Percentiles rank a stretch among this genome's conserved stretches.
Conservation (phyloP, 306 rosid species). For the Inga leiocalycina region DNA sequence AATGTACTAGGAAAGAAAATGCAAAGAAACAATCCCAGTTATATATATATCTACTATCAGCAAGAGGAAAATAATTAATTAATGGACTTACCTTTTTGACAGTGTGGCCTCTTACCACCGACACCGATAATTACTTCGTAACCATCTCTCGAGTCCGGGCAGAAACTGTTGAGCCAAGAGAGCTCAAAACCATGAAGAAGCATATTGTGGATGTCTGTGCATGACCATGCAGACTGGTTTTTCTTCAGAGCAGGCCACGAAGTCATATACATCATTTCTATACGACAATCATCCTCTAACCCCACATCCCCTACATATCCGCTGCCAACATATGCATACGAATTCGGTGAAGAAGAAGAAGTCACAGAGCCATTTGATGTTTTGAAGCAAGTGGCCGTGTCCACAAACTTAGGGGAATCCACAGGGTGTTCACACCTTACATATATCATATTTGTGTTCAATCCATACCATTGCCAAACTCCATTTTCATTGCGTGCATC, state of each 20-base stretch:
- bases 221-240: not conserved
- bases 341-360: not conserved
- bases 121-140: not conserved
- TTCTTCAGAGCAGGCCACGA: not conserved
- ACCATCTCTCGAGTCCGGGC: not conserved
- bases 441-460: not conserved
- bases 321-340: not conserved
- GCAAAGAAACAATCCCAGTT: too few relatives aligned
- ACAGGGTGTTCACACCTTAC: not conserved
- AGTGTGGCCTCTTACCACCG: too few relatives aligned
- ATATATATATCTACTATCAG: too few relatives aligned
- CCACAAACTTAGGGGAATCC: not conserved
- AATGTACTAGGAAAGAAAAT: too few relatives aligned
- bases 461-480: not conserved
- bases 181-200: slow-evolving; percentile 9
- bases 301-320: not conserved
- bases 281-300: not conserved
- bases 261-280: not conserved
- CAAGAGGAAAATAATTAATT: too few relatives aligned
- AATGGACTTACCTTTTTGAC: not conserved
- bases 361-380: not conserved
- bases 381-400: not conserved
- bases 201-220: not conserved
- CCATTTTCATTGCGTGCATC: not conserved
- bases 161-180: not conserved